Base-by-base conservation (phyloP, 345 rosid genomes). In the Cardamine chenopodiifolia region DNA sequence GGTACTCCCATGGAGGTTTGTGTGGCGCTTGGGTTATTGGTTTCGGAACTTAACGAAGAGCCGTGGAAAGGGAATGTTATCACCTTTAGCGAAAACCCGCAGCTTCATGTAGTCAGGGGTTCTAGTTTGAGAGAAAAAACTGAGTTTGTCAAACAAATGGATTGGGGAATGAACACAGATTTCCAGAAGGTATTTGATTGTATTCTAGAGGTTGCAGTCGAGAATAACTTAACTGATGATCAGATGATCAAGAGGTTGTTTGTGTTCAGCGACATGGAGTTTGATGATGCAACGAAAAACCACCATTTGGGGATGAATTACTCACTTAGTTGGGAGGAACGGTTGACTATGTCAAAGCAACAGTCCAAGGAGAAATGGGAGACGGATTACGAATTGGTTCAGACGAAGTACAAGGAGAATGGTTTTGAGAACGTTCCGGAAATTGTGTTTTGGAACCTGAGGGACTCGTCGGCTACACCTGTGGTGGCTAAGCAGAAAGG, bases 211-310 rank as follows among this genome's bases (percentile, higher is more conserved):
- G 83, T 86, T 37, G 90, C 85, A 2, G 79, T 75, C 1, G 48
- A 80, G 12, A 86, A 83, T 60, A 77, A 69, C 1, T 59, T 83
- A 64, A 79, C 66, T 17, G 69, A 80, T 3, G 89, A 87, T 14
- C 73, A 85, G 62, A 89, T 87, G 90, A 81, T 89, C 14, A 84
- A 85, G 75, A 72, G 83, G 75, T 54, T 85, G 55, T 83, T 91
- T 60, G 89, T 89, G 70, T 89, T 89, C 59, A 89, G 90, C 37
- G 92, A 85, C 44, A 87, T 86, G 95, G 90, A 84, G 20, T 87
- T 87, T 13, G 82, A 86, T 63, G 0, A 35, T 42, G 85, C 86
- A 7, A 76, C 73, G 0, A n/a, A 25, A 7, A 8, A 1, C 19
- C 15, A 9, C 12, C 22, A 40, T 22, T 1, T 5, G 4, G 18